A percentile compares a stretch with the other conserved stretches of the same genome.
Conservation (phyloP, 768 basidiomycete species). For the Pisolithus sp. region DNA sequence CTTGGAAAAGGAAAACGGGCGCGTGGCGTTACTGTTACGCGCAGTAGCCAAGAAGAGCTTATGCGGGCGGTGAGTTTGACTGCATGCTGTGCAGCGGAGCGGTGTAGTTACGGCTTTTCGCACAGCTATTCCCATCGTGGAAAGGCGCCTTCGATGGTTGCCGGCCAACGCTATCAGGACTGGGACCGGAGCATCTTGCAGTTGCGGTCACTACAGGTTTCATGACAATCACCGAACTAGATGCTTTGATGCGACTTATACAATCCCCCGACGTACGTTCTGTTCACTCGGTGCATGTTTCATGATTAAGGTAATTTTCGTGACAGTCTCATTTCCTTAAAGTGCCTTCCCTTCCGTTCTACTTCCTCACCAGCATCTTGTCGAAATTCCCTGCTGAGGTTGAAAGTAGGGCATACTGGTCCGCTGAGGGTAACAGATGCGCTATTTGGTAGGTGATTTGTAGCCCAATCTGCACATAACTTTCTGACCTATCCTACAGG, state of each 20-base stretch:
- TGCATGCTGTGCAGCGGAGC: background rate
- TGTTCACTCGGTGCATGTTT: background rate
- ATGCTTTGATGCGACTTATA: constrained; percentile 61
- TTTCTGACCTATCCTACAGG: constrained; percentile 20
- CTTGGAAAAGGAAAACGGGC: constrained; percentile 74
- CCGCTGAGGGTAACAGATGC: constrained; percentile 52
- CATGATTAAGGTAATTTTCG: constrained; percentile 8
- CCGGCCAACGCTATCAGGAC: constrained; percentile 59
- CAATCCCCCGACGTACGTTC: constrained; percentile 68
- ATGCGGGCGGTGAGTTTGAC: constrained; percentile 63
- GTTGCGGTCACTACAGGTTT: constrained; percentile 59
- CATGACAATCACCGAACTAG: constrained; percentile 61
- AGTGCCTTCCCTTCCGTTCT: constrained; percentile 75
- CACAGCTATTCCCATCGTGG: constrained; percentile 78
- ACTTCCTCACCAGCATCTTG: constrained; percentile 67
- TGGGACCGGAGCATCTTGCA: constrained; percentile 52
- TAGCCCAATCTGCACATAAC: background rate
- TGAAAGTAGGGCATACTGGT: constrained; percentile 75
- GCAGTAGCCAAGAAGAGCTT: constrained; percentile 73
- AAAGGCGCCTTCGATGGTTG: constrained; percentile 66
- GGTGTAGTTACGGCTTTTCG: constrained; percentile 3
- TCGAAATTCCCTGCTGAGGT: constrained; percentile 74
- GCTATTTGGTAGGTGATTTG: constrained; percentile 51
- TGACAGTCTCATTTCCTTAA: constrained; percentile 79
- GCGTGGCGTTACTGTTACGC: constrained; percentile 77